These are phyloP conservation scores for Selaginella moellendorffii DNA, from an alignment of 75 land plant genomes.

Conservation along the genomic window DNA sequence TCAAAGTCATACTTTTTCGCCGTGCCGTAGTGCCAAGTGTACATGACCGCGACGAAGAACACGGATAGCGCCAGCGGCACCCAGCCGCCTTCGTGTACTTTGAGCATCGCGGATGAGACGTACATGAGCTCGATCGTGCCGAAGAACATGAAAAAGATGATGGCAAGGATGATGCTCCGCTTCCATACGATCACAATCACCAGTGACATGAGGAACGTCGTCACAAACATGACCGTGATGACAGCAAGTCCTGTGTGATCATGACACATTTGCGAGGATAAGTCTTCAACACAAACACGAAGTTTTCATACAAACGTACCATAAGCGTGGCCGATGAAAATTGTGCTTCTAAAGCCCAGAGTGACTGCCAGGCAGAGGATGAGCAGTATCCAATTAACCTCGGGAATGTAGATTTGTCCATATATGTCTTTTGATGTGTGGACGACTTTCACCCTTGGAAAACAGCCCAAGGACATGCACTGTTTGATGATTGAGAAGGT, in stretches of 20 bases:
- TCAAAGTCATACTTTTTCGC: constrained; percentile 68
- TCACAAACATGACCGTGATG: constrained; percentile 66
- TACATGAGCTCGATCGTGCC: constrained; percentile 44
- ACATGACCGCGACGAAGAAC: constrained; percentile 36
- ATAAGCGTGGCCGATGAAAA: constrained; percentile 54
- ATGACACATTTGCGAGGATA: not conserved
- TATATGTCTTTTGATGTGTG: constrained; percentile 66
- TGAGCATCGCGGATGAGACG: constrained; percentile 36
- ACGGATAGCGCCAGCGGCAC: constrained; percentile 36
- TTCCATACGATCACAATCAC: constrained; percentile 70
- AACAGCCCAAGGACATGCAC: constrained; percentile 52
- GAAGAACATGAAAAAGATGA: constrained; percentile 42
- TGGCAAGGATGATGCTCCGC: constrained; percentile 24
- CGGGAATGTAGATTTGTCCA: constrained; percentile 76
- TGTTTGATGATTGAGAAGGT: constrained; percentile 79
- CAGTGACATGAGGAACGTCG: constrained; percentile 76
- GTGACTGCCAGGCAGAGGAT: constrained; percentile 58
- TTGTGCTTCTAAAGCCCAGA: constrained; percentile 57
- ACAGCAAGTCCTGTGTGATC: constrained; percentile 47
- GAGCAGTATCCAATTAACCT: constrained; percentile 67
- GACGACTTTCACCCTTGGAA: constrained; percentile 62
- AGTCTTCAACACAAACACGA: not conserved
- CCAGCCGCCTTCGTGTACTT: constrained; percentile 55
- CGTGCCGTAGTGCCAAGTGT: constrained; percentile 74
- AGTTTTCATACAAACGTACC: constrained; percentile 23